Conservation (phyloP, 306 rosid genomes). For the Hylodesmum podocarpum region DNA sequence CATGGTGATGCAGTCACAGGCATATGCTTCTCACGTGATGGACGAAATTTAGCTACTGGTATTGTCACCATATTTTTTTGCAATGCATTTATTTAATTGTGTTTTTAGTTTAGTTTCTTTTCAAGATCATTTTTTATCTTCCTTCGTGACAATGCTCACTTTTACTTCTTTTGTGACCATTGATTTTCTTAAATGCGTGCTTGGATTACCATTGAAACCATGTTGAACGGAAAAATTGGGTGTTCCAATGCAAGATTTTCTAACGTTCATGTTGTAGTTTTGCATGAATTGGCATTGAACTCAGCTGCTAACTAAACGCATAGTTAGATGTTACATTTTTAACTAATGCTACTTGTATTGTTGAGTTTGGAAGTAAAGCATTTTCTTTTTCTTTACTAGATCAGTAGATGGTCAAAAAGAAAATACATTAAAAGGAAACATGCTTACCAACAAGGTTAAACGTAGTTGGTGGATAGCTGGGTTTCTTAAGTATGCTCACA, state of each 20-base stretch:
- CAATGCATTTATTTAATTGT: not conserved
- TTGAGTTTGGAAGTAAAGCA: not conserved
- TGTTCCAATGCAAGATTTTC: too few relatives aligned
- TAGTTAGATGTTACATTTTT: not conserved
- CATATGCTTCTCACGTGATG: conserved; percentile 77
- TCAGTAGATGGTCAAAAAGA: not conserved
- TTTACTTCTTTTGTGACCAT: not conserved
- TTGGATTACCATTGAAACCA: too few relatives aligned
- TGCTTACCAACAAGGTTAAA: too few relatives aligned
- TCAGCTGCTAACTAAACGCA: too few relatives aligned
- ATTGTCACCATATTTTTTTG: not conserved
- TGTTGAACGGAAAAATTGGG: too few relatives aligned
- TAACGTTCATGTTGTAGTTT: too few relatives aligned
- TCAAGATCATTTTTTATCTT: not conserved
- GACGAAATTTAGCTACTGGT: conserved; percentile 81
- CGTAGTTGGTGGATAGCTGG: too few relatives aligned
- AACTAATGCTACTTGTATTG: not conserved
- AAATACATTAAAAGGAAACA: not conserved
- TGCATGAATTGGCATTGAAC: too few relatives aligned
- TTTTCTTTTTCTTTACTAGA: not conserved
- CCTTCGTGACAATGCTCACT: not conserved
- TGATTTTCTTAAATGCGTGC: too few relatives aligned
- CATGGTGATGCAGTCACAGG: conserved; percentile 91
- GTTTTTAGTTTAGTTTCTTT: not conserved
- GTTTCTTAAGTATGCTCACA: too few relatives aligned